Evolutionary conservation across 805 yeast species (phyloP).

Genomic region (Schizosaccharomyces cryophilus): DNA sequence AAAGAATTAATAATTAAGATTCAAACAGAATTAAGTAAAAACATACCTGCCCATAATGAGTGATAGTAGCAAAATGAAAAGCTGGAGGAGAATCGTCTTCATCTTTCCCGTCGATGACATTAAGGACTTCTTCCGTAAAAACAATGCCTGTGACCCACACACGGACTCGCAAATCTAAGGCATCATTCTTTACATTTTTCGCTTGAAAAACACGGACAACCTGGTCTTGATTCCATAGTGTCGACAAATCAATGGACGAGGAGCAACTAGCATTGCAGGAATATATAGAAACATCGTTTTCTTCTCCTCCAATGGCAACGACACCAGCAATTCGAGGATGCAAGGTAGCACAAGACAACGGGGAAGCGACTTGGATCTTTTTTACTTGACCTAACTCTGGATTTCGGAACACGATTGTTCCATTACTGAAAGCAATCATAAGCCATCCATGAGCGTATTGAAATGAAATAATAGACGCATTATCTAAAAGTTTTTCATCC

Average conservation of each 20-base stretch:
- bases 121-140: slow-evolving; percentile 14
- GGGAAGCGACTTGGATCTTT: neutral
- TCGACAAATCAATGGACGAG: neutral
- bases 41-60: neutral
- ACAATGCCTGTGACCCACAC: slow-evolving; percentile 45
- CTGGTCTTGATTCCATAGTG: neutral
- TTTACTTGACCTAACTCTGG: neutral
- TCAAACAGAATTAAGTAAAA: neutral
- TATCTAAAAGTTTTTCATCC: neutral
- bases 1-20: neutral
- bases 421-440: neutral
- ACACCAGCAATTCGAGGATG: neutral
- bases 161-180: slow-evolving; percentile 57
- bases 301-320: neutral
- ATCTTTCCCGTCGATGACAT: neutral
- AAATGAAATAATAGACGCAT: neutral
- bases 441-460: neutral
- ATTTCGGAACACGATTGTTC: neutral
- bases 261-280: neutral
- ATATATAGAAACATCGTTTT: neutral
- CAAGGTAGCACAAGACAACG: neutral
- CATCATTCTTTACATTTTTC: slow-evolving; percentile 62
- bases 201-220: slow-evolving; percentile 18
- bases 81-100: neutral
- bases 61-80: neutral